phyloP scores from a whole-genome alignment of 2,329 filamentous ascomycete species.

The Berkeleyomyces basicola region DNA sequence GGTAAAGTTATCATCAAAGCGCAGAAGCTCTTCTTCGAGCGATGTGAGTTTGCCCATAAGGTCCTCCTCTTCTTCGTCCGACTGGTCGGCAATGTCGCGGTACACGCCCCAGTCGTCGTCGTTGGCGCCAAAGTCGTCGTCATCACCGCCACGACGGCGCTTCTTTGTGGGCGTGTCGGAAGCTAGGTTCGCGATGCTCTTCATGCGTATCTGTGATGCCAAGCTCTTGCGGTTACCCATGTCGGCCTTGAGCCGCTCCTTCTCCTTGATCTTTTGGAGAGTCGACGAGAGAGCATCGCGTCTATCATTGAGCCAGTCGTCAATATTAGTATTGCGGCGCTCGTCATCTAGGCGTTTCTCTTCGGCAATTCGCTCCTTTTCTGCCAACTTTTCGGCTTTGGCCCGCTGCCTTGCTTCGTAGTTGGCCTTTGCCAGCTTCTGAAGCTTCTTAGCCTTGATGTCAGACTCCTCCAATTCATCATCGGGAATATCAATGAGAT shows the following conservation, averaged over 20 bases:
- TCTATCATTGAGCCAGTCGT: constrained; percentile 73
- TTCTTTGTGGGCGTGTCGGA: constrained; percentile 77
- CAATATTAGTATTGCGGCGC: constrained; percentile 65
- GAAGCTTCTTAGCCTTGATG: constrained; percentile 82
- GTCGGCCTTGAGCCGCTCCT: constrained; percentile 83
- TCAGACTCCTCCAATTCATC: constrained; percentile 84
- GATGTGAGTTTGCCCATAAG: constrained; percentile 54
- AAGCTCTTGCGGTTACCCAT: constrained; percentile 92
- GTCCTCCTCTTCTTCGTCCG: constrained; percentile 82
- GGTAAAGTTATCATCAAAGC: constrained; percentile 75
- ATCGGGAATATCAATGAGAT: constrained; percentile 74
- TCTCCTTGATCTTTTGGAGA: constrained; percentile 77
- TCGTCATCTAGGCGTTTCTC: constrained; percentile 73
- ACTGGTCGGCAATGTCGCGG: constrained; percentile 73
- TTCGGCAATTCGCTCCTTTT: constrained; percentile 70
- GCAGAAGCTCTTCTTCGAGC: constrained; percentile 70
- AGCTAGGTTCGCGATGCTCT: constrained; percentile 87
- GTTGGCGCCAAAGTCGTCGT: constrained; percentile 92
- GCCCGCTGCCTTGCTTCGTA: constrained; percentile 85
- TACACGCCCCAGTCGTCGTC: constrained; percentile 98
- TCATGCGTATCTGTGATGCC: constrained; percentile 95
- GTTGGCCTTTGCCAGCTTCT: constrained; percentile 84
- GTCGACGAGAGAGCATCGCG: constrained; percentile 53
- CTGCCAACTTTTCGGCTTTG: constrained; percentile 87
- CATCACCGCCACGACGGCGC: constrained; percentile 70